Evolutionary conservation across 1,139 yeast genomes (phyloP), one percentile per base, ranked within the genome.

Genomic region (Saccharomyces hybrid): DNA sequence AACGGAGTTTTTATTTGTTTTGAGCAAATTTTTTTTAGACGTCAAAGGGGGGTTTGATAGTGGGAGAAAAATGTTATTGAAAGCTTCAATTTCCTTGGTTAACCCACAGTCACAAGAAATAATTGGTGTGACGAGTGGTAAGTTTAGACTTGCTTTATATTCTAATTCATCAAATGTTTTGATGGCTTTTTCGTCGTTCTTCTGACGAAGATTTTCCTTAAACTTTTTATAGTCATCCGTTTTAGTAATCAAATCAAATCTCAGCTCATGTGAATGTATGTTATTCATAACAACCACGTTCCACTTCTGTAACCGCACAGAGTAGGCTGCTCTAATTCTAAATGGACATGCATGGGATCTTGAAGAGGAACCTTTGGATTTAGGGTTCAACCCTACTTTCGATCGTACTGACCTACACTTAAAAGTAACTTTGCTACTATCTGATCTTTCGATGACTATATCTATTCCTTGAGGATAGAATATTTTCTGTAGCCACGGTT

Each of bases 391-490:
- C 49, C 50, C 51, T 56, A 56, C 60, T 62, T 60, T 67, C 57
- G 64, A 66, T 61, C 60, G 66, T 58, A 58, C 66, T 58, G 61
- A 74, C 64, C 82, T 83, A 66, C 90, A 84, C 60, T 82, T 80
- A 72, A 84, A 84, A 26, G 84, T 83, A 47, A 84, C 82, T 65
- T 84, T 84, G 51, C 80, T 72, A 47, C 79, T 77, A 64, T 84
- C 90, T 2, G 86, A 81, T 50, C 90, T 70, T 67, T 83, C 88
- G 55, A 83, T 83, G 5, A 83, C 88, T 9, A 84, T 73, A 53
- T 75, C 73, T 42, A 84, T 79, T 1, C 86, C 86, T 52, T 76
- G 73, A n/a, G 74, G 69, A n/a, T 73, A 69, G 46, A 77, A 68
- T 53, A 71, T 70, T 34, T 75, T 70, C 62, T 75, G 82, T 46